phyloP scores from a whole-genome alignment of 805 yeast species.

The Ogataea nitratoaversa region DNA sequence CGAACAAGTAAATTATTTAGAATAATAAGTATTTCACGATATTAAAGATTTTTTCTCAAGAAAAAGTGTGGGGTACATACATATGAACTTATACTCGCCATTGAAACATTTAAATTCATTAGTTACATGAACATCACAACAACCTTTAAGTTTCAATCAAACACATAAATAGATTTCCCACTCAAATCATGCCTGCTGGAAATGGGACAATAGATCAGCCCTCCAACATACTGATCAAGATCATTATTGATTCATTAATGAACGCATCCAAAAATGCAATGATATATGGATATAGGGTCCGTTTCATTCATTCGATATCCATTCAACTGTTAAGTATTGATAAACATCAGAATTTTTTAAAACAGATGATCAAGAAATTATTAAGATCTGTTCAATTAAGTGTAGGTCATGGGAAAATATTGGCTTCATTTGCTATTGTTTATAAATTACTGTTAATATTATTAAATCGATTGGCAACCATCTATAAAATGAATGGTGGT shows the following conservation, averaged over 20 bases:
- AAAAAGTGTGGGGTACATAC: too few species aligned
- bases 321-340: slow-evolving; percentile 22
- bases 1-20: too few species aligned
- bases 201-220: background rate
- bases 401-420: slow-evolving; percentile 29
- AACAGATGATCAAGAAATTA: slow-evolving; percentile 16
- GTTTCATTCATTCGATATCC: slow-evolving; percentile 28
- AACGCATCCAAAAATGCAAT: slow-evolving; percentile 25
- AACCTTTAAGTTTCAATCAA: too few species aligned
- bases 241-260: slow-evolving; percentile 2
- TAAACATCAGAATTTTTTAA: slow-evolving; percentile 2
- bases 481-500: background rate
- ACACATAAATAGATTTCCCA: too few species aligned
- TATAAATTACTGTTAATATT: slow-evolving; percentile 18
- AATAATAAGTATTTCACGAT: too few species aligned
- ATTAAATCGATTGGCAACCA: slow-evolving; percentile 3
- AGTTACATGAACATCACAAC: too few species aligned
- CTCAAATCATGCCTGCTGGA: too few species aligned
- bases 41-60: too few species aligned
- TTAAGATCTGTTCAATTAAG: slow-evolving; percentile 22
- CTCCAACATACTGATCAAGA: background rate
- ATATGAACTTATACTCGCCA: too few species aligned
- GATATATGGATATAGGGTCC: slow-evolving; percentile 30
- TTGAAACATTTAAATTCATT: too few species aligned
- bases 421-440: slow-evolving; percentile 28